phyloP scores from a whole-genome alignment of 1,284 basidiomycete species.

The Trametes sp. region DNA sequence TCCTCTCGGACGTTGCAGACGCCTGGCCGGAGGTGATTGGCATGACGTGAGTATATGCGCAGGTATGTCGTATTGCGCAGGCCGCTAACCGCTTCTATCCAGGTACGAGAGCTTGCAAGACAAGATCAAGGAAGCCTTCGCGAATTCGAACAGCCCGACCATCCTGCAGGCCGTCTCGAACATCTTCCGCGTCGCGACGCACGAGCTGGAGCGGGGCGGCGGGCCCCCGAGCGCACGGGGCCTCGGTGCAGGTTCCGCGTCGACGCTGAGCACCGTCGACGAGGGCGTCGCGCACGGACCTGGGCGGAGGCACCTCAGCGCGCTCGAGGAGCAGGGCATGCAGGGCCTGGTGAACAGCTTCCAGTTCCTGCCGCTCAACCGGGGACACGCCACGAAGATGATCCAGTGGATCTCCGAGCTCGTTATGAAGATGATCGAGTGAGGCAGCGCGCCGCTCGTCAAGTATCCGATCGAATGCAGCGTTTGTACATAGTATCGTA shows the following conservation, averaged over 20 bases:
- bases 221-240: constrained; percentile 48
- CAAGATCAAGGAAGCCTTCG: constrained; percentile 79
- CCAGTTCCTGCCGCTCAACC: constrained; percentile 68
- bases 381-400: constrained; percentile 65
- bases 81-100: constrained; percentile 21
- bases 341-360: constrained; percentile 72
- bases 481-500: constrained; percentile 25
- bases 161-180: constrained; percentile 78
- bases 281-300: constrained; percentile 51
- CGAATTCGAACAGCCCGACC: constrained; percentile 73
- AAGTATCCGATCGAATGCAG: neutral
- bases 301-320: constrained; percentile 55
- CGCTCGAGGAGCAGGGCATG: constrained; percentile 76
- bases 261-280: constrained; percentile 71
- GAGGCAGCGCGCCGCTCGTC: neutral
- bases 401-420: constrained; percentile 78
- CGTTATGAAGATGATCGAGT: constrained; percentile 61
- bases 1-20: constrained; percentile 79
- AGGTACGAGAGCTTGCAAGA: constrained; percentile 86
- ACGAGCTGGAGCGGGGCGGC: constrained; percentile 59
- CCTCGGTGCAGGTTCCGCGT: constrained; percentile 57
- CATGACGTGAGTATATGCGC: constrained; percentile 65
- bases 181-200: constrained; percentile 74
- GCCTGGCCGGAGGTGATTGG: constrained; percentile 79
- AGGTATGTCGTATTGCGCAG: neutral